Evolutionary conservation across 139 green algal species (phyloP), one percentile per base, ranked within the genome.

Genomic region (Chlamydomonas applanata): DNA sequence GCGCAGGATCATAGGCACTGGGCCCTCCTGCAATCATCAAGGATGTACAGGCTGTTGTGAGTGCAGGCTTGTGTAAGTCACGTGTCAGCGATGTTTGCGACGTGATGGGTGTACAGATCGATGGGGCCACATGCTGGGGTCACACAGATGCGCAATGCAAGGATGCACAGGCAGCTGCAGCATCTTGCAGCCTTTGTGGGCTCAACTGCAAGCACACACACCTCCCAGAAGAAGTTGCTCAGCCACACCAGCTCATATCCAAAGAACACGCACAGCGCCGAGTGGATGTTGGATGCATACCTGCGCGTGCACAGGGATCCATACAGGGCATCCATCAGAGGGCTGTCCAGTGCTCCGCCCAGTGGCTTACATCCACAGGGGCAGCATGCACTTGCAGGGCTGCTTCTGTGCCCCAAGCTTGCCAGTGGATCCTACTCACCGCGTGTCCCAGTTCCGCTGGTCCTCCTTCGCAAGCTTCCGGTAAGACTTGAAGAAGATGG

Each of bases 401-500:
- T n/a, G n/a, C n/a, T n/a, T n/a, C n/a, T n/a, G n/a, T n/a, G n/a
- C n/a, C n/a, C n/a, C n/a, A n/a, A n/a, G n/a, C n/a, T n/a, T n/a
- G n/a, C n/a, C n/a, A n/a, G n/a, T n/a, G n/a, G n/a, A n/a, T 25
- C 52, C 29, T 27, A 56, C 75, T 54, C 45, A 84, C 78, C 78
- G 53, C 9, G 59, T 71, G 49, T 84, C 78, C 78, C 78, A 84
- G 44, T 84, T 65, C 0, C 73, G 67, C 46, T 79, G 68, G 19
- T 84, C 78, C 24, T 61, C 22, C 2, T 17, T 49, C 2, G 17
- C 54, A 33, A 84, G 60, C 20, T 59, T 32, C 2, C 13, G 29
- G 68, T 84, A 84, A 3, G 60, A 59, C 77, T 45, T 59, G 67
- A 79, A 84, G 36, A 71, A 60, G 9, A 63, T 27, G 16, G 72